Base-by-base conservation (phyloP, 148 eudicot species). In the Camellia japonica region DNA sequence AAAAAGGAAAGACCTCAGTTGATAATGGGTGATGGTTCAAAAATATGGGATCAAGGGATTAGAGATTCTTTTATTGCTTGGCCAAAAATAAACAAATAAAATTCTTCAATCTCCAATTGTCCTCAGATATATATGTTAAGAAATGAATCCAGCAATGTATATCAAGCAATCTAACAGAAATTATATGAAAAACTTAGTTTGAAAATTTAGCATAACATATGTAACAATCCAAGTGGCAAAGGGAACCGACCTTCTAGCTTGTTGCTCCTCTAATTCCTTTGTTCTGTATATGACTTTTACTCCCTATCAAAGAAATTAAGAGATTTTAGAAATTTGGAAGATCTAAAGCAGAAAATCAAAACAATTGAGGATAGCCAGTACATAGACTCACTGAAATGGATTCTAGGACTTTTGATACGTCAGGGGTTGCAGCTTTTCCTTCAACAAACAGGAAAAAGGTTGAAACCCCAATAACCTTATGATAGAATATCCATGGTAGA, bases 401-500 rank as follows among this genome's bases (percentile, higher is more conserved):
- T 75, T 90, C 78, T 10, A 92, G 92, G 79, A 92, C 87, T 73
- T 80, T 85, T 4, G 92, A 77, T 51, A 90, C 87, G 43, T 74
- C 42, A 65, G 85, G 74, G 52, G 63, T 67, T 55, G 97, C 91
- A 82, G 95, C 93, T 80, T 90, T 87, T 74, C 95, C 92, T 85
- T 93, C 93, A 71, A 91, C 90, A 85, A 91, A 87, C 52, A 91
- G 82, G 77, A 88, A 84, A 73, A 91, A 90, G 71, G 79, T 65
- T n/a, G 89, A 20, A 44, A 90, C 82, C 16, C 93, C 93, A 68
- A 90, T 86, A 83, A 91, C 92, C 70, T 92, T 94, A 78, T 92
- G 97, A 71, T 87, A 91, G 71, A 92, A 92, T 44, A 92, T 85
- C 97, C 97, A 94, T 20, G 98, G 98, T 16, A 94, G 82, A 72